A percentile compares a stretch with the other conserved stretches of the same genome.
Evolutionary conservation across 768 basidiomycete species (phyloP).

Genomic region (Galerina marginata): DNA sequence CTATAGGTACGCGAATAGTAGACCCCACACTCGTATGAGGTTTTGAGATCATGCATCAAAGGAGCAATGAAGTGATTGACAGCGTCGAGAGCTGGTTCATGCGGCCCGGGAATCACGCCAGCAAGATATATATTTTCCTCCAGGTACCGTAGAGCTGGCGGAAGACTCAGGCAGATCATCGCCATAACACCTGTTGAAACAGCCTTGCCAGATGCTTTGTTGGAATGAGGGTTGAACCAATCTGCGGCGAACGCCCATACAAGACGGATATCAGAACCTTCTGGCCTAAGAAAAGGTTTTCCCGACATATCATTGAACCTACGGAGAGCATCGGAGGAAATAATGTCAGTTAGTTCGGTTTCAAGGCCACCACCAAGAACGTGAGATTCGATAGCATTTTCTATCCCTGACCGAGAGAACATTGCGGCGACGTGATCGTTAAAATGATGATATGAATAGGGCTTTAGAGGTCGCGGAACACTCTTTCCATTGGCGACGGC

Average conservation of each 20-base stretch:
- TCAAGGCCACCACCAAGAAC: neutral
- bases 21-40: conserved; percentile 5
- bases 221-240: conserved; percentile 6
- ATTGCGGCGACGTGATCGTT: conserved; percentile 13
- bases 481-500: neutral
- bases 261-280: conserved; percentile 2
- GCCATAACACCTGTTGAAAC: conserved; percentile 1
- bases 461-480: conserved; percentile 10
- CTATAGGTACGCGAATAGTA: conserved; percentile 9
- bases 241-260: conserved; percentile 5
- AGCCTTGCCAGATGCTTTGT: conserved; percentile 1
- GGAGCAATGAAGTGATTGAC: conserved; percentile 37
- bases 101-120: conserved; percentile 14
- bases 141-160: neutral
- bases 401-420: conserved; percentile 14
- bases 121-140: neutral
- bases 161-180: neutral
- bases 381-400: conserved; percentile 6
- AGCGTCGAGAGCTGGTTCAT: conserved; percentile 30
- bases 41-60: conserved; percentile 33
- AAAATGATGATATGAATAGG: conserved; percentile 12
- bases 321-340: neutral
- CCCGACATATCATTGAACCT: neutral
- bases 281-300: neutral
- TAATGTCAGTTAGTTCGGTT: neutral